Evolutionary conservation across 2,329 filamentous ascomycete species (phyloP), one percentile per base, ranked within the genome.

Genomic region (Sporothrix inflata): DNA sequence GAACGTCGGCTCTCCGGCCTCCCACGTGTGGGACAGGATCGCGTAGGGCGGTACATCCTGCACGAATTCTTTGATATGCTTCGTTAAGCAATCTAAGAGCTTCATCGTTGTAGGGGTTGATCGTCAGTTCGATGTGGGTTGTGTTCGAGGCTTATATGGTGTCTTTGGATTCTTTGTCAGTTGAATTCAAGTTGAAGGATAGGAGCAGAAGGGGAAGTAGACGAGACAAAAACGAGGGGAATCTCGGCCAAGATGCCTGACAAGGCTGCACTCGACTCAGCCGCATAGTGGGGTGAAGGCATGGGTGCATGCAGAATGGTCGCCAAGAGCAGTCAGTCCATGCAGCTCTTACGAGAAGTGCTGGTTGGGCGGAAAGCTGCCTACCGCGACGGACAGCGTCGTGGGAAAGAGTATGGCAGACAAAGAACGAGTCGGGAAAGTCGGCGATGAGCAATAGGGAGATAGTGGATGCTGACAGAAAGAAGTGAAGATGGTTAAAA

Each of bases 21-120:
- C 71, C 73, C 75, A 76, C 0, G 73, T 75, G 61, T 76, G 75
- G 2, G 75, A 78, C 1, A 73, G 75, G 70, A 76, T 78, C 70
- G 67, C 73, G 40, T 77, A 77, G 0, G 51, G 61, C 0, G 72
- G 71, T 8, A 42, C 53, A 14, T 66, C 60, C 12, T 71, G 69
- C 49, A 71, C 67, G 45, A 76, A 77, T 16, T 74, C 71, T 8
- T 73, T 55, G 12, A 77, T 24, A 19, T 65, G 53, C 38, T 73
- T 70, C 8, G 74, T 77, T 7, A 70, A 30, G 4, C 73, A 71
- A 63, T 76, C 71, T 16, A 77, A 70, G 24, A 77, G 75, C 5
- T 73, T 74, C 75, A 75, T 76, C 12, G 14, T 73, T 49, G 42
- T 4, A 14, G 6, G 8, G 45, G 21, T 49, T 19, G 65, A 8